Percentiles rank a stretch among this genome's conserved stretches.
Evolutionary conservation across 1,284 basidiomycete species (phyloP).

Genomic region (Apiotrichum montevideense): DNA sequence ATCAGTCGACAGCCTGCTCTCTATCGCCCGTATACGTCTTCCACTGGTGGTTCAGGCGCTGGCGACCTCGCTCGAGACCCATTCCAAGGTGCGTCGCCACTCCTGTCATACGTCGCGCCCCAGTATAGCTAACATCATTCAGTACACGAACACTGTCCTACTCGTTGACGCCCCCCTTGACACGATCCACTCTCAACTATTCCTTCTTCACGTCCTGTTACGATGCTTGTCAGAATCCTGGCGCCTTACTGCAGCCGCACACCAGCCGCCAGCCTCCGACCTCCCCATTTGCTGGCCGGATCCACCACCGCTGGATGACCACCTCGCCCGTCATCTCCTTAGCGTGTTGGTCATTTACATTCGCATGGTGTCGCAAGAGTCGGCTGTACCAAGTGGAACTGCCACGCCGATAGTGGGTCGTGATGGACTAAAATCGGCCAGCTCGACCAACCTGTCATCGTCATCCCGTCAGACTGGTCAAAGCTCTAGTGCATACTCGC

Average conservation of each 20-base stretch:
- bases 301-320: slow-evolving; percentile 72
- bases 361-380: slow-evolving; percentile 58
- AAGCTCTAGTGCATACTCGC: slow-evolving; percentile 17
- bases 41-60: slow-evolving; percentile 73
- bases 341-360: slow-evolving; percentile 76
- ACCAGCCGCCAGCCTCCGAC: slow-evolving; percentile 18
- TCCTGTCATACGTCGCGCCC: no score
- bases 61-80: slow-evolving; percentile 64
- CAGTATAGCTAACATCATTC: slow-evolving; percentile 23
- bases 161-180: slow-evolving; percentile 56
- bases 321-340: slow-evolving; percentile 76
- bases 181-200: slow-evolving; percentile 81
- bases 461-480: slow-evolving; percentile 14
- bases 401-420: slow-evolving; percentile 20
- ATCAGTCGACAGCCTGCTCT: slow-evolving; percentile 69
- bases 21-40: slow-evolving; percentile 66
- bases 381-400: slow-evolving; percentile 3
- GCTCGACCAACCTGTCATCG: slow-evolving; percentile 15
- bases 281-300: slow-evolving; percentile 55
- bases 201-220: slow-evolving; percentile 76
- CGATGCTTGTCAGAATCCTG: slow-evolving; percentile 71
- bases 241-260: slow-evolving; percentile 41
- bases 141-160: slow-evolving; percentile 29
- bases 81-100: slow-evolving; percentile 59
- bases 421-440: slow-evolving; percentile 19